Base-by-base conservation (phyloP, 2,329 filamentous ascomycete species). In the Akanthomyces lecanii region DNA sequence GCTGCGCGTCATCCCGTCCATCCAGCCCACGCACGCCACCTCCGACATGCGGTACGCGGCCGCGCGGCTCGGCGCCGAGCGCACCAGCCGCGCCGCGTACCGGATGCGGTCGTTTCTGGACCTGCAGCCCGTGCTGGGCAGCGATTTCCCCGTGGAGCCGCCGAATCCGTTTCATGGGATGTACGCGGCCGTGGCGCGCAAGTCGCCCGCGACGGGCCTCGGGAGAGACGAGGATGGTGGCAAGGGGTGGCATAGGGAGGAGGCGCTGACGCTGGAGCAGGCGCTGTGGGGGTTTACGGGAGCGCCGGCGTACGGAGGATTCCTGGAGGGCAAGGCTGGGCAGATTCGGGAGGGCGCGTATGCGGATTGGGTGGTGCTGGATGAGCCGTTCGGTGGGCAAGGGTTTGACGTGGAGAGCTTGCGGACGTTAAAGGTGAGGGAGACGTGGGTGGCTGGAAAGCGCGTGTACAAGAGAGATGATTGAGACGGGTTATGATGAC, bases 1-100 rank as follows among this genome's bases (percentile, higher is more conserved):
- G 5, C 72, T 89, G 5, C 85, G 84, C 7, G 84, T 90, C 68
- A 80, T 90, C 59, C 86, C 88, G 0, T 89, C 85, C 2, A 85
- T 91, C 61, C 88, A 90, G 69, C 88, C 88, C 5, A 90, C 88
- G 0, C 88, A 90, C 69, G 87, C 88, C 25, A 90, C 88, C 3
- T 88, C 85, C 8, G 88, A 90, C 72, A 89, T 88, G 85, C 80
- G 81, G 5, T 90, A 89, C 68, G 88, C 87, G 10, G 80, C 84
- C 65, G 74, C 72, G 45, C 80, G 88, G 7, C 82, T 91, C 0
- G 88, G 88, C 0, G 68, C 70, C 11, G 73, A 79, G 28, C 82
- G 88, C 25, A 83, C 84, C 0, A 70, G 71, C 21, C 69, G 75
- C 16, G 83, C 85, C 64, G 88, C 87, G 1, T 91, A 91, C 72